Evolutionary conservation across 2,329 filamentous ascomycete species (phyloP), one percentile per base, ranked within the genome.

Genomic region (Trichophyton schoenleinii): DNA sequence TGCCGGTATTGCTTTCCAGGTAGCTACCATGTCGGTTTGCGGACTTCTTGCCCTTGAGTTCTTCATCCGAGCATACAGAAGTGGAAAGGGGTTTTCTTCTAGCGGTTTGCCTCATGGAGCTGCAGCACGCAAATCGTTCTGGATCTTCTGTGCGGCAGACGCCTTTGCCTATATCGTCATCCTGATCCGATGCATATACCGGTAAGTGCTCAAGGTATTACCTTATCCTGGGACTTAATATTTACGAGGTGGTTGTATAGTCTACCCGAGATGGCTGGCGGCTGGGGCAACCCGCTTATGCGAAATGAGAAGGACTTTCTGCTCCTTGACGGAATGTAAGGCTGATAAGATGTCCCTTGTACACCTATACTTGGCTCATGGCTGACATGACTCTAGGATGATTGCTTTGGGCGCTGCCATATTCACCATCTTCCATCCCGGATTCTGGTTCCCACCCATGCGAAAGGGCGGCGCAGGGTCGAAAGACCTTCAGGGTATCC

Each of bases 1-100:
- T 58, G 77, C 81, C 0, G 83, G 83, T 66, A 78, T 85, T 48
- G 75, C 78, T 2, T 78, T 80, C 63, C 83, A 85, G 68, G 81
- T 85, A 25, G 75, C 75, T 5, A 79, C 80, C 0, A 73, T 79
- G 68, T 63, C 67, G 0, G 67, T 76, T 15, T 78, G 72, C 60
- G 73, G 72, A 6, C 4, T 71, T 3, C 60, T 73, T 3, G 71
- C 64, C 0, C 70, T 82, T 44, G 68, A 77, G 7, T 73, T 78
- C 65, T 83, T 82, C 65, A 73, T 76, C 52, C 69, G 69, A 1
- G 67, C 74, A 3, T 66, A 63, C 36, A 67, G 66, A 18, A 65
- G 63, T 20, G 66, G 72, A n/a, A 63, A 66, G n/a, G 31, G 31
- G 3, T 36, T 70, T 67, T 3, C 59, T 60, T 9, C 59, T 48